Percentiles rank a stretch among this genome's conserved stretches.
These are phyloP conservation scores for Aspergillus unguis DNA, from an alignment of 2,329 filamentous ascomycete species.

Conservation along the genomic window DNA sequence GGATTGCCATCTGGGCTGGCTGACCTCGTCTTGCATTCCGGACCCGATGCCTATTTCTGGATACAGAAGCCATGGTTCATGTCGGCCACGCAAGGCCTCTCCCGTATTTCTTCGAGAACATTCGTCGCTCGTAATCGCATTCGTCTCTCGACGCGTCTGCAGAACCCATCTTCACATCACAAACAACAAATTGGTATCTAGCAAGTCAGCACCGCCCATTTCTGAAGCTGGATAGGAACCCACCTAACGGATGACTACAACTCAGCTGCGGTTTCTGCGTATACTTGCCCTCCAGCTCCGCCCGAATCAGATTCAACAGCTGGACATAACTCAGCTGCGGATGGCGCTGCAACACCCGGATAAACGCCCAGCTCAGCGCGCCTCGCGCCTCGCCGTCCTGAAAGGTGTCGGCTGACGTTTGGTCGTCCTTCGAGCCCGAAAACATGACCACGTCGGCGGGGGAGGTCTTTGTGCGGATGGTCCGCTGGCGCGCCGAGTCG, in stretches of 20 bases:
- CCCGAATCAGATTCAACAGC: conserved; percentile 88
- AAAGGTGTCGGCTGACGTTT: conserved; percentile 83
- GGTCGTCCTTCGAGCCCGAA: conserved; percentile 92
- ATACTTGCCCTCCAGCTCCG: conserved; percentile 83
- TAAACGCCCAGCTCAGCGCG: conserved; percentile 97
- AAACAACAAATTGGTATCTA: conserved; percentile 64
- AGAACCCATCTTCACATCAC: conserved; percentile 54
- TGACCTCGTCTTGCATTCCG: too few relatives aligned
- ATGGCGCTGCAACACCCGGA: conserved; percentile 81
- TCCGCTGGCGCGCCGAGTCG: conserved; percentile 72
- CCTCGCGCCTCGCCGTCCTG: conserved; percentile 87
- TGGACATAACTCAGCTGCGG: conserved; percentile 93
- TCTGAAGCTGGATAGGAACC: conserved; percentile 32
- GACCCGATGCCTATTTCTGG: too few relatives aligned
- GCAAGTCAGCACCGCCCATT: background rate
- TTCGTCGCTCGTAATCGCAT: too few relatives aligned
- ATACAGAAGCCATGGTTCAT: too few relatives aligned
- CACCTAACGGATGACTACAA: conserved; percentile 93
- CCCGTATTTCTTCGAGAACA: too few relatives aligned
- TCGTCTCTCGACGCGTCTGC: background rate
- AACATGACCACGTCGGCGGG: conserved; percentile 97
- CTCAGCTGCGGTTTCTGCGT: conserved; percentile 94
- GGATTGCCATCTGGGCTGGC: too few relatives aligned
- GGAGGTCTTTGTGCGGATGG: conserved; percentile 83
- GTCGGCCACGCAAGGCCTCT: too few relatives aligned